These are phyloP conservation scores for Zymoseptoria ardabiliae DNA, from an alignment of 2,329 filamentous ascomycete genomes.

Conservation along the genomic window DNA sequence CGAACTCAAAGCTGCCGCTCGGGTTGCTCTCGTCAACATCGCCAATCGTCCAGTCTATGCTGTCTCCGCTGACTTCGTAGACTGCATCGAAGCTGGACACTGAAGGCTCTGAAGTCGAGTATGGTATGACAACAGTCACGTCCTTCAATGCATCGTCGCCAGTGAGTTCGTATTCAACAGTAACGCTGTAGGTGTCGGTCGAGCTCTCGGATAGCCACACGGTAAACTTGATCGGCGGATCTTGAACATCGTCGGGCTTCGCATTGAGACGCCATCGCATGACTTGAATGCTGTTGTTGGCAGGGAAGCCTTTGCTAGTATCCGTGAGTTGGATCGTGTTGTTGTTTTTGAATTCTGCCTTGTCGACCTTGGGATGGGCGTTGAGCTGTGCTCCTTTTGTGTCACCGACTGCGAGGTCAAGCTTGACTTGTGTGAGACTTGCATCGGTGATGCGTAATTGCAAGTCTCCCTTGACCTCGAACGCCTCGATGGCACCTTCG, in stretches of 20 bases:
- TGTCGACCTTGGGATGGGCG: constrained; percentile 95
- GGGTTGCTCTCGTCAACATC: constrained; percentile 74
- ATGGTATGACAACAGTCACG: constrained; percentile 83
- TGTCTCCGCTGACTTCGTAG: constrained; percentile 89
- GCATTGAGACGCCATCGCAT: constrained; percentile 85
- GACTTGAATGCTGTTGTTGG: constrained; percentile 88
- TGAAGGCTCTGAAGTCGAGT: constrained; percentile 72
- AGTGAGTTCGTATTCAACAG: constrained; percentile 90
- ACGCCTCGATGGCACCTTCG: constrained; percentile 77
- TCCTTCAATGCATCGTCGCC: constrained; percentile 72
- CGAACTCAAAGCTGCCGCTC: constrained; percentile 89
- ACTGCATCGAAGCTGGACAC: constrained; percentile 90
- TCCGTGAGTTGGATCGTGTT: constrained; percentile 89
- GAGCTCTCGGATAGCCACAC: constrained; percentile 93
- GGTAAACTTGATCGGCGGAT: constrained; percentile 89
- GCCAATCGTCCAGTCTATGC: constrained; percentile 88
- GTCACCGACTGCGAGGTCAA: constrained; percentile 67
- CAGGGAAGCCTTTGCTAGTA: constrained; percentile 77
- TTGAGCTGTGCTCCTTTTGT: constrained; percentile 85
- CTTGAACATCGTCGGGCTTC: constrained; percentile 68
- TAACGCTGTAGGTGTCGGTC: constrained; percentile 76
- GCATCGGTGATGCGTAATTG: constrained; percentile 85
- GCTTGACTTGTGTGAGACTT: constrained; percentile 83
- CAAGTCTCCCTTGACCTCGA: constrained; percentile 86
- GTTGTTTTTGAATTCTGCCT: constrained; percentile 71